Evolutionary conservation across 768 basidiomycete species (phyloP).

Genomic region (Sporobolomyces pararoseus): DNA sequence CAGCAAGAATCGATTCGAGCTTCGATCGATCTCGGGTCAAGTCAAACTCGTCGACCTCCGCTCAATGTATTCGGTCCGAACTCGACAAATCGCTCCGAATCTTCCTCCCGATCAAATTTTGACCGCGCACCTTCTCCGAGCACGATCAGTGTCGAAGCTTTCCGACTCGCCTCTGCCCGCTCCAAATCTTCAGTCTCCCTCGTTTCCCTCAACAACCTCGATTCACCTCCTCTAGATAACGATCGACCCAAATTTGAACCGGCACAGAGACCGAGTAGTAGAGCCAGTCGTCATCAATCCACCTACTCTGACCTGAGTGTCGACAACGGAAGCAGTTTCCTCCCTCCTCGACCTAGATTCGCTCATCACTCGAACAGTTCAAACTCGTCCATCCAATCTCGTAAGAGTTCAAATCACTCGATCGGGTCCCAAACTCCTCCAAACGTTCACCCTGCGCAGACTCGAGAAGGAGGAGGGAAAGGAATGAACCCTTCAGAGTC

Average conservation of each 20-base stretch:
- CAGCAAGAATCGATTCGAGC: constrained; percentile 22
- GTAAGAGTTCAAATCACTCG: constrained; percentile 20
- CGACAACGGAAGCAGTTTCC: constrained; percentile 1
- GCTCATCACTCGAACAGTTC: constrained; percentile 29
- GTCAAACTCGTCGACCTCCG: constrained; percentile 26
- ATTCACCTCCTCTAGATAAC: neutral
- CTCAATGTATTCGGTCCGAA: constrained; percentile 16
- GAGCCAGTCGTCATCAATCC: constrained; percentile 17
- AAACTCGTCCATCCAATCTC: constrained; percentile 19
- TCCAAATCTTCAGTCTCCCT: constrained; percentile 35
- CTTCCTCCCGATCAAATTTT: neutral
- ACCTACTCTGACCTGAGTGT: constrained; percentile 14
- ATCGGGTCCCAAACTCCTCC: neutral
- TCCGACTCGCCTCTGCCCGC: constrained; percentile 34
- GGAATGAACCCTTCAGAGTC: constrained; percentile 5
- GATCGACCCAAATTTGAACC: constrained; percentile 36
- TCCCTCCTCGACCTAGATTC: constrained; percentile 32
- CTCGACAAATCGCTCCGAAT: neutral
- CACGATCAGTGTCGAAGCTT: constrained; percentile 33
- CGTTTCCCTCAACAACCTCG: constrained; percentile 11
- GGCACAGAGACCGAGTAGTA: constrained; percentile 19
- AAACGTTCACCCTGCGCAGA: neutral
- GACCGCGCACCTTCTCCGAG: constrained; percentile 28
- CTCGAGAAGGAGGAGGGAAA: neutral
- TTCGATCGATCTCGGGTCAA: constrained; percentile 14